Evolutionary conservation across 2,329 filamentous ascomycete species (phyloP).

Genomic region (Xylariaceae sp.): DNA sequence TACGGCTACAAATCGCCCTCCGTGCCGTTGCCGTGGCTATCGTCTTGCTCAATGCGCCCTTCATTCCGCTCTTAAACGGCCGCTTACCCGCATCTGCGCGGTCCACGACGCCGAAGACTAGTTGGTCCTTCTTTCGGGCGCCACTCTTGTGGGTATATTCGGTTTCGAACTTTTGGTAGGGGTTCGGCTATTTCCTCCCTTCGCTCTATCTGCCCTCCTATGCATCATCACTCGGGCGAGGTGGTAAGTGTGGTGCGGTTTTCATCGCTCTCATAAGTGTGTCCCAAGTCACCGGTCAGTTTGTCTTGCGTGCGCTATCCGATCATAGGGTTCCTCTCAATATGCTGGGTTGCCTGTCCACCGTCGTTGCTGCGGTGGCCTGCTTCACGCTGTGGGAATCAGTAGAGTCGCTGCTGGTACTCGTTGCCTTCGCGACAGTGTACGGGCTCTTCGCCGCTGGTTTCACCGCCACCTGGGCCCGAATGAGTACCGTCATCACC

Average conservation of each 20-base stretch:
- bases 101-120: slow-evolving; percentile 20
- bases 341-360: slow-evolving; percentile 39
- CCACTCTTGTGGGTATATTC: slow-evolving; percentile 48
- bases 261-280: slow-evolving; percentile 48
- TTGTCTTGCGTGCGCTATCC: slow-evolving; percentile 48
- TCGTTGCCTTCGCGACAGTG: slow-evolving; percentile 46
- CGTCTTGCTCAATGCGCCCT: slow-evolving; percentile 35
- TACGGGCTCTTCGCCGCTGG: slow-evolving; percentile 55
- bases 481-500: slow-evolving; percentile 22
- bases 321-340: slow-evolving; percentile 40
- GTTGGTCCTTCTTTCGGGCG: slow-evolving; percentile 38
- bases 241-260: slow-evolving; percentile 37
- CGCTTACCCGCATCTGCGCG: slow-evolving; percentile 31
- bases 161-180: slow-evolving; percentile 47
- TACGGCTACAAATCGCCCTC: slow-evolving; percentile 36
- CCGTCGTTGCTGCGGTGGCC: slow-evolving; percentile 41
- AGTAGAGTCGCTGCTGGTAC: slow-evolving; percentile 38
- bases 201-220: slow-evolving; percentile 48
- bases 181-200: slow-evolving; percentile 51
- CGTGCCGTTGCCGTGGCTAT: slow-evolving; percentile 33
- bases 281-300: slow-evolving; percentile 45
- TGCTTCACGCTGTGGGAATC: slow-evolving; percentile 51
- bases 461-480: slow-evolving; percentile 46
- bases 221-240: slow-evolving; percentile 36
- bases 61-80: slow-evolving; percentile 36